phyloP scores from a whole-genome alignment of 495 filamentous ascomycete species.

The Hypomontagnella monticulosa region DNA sequence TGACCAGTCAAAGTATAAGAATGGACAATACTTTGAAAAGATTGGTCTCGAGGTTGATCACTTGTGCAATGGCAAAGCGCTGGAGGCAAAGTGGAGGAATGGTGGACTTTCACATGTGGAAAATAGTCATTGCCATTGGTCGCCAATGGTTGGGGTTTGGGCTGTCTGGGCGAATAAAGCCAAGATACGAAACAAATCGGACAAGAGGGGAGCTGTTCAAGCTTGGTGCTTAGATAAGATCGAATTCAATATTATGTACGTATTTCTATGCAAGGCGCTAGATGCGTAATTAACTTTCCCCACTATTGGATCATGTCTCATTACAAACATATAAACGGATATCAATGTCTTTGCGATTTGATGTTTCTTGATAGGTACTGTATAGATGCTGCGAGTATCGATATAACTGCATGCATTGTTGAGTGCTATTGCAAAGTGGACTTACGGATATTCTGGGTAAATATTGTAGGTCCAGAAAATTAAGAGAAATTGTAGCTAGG shows the following conservation, averaged over 20 bases:
- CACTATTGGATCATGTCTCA: constrained; percentile 23
- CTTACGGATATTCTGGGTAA: too few species aligned
- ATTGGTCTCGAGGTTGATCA: constrained; percentile 23
- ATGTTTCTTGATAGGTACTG: too few species aligned
- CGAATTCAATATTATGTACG: constrained; percentile 15
- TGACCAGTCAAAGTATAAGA: constrained; percentile 26
- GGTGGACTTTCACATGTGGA: constrained; percentile 33
- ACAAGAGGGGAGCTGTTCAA: constrained; percentile 5
- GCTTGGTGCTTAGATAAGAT: constrained; percentile 34
- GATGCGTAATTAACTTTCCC: constrained; percentile 19
- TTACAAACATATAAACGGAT: background rate
- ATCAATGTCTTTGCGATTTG: too few species aligned
- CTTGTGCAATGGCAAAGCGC: constrained; percentile 18
- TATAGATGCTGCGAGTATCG: too few species aligned
- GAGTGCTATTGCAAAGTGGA: too few species aligned
- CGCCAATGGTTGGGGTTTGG: background rate
- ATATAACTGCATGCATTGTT: too few species aligned
- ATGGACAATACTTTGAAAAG: constrained; percentile 17
- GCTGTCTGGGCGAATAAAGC: background rate
- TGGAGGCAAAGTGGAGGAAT: constrained; percentile 23
- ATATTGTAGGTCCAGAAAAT: too few species aligned
- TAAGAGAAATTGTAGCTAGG: too few species aligned
- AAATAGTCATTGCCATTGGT: constrained; percentile 24
- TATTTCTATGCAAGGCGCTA: constrained; percentile 25
- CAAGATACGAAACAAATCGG: constrained; percentile 23